A percentile compares a stretch with the other conserved stretches of the same genome.
Evolutionary conservation across 2,329 filamentous ascomycete genomes (phyloP).

Genomic region (Colletotrichum endophyticum): DNA sequence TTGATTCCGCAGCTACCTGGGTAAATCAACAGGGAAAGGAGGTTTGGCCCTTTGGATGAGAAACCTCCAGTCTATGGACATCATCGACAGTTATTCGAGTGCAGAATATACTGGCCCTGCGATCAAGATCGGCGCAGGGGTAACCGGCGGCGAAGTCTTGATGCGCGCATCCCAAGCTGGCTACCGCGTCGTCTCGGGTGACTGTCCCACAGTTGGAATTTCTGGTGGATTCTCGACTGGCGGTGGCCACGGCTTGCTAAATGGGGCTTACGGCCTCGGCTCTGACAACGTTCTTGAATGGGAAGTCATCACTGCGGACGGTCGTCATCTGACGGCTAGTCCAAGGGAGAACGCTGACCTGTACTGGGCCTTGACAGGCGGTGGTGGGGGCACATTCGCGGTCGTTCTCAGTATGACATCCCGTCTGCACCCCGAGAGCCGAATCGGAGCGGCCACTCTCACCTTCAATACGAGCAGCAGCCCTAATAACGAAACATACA

Average conservation of each 20-base stretch:
- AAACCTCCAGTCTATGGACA: slow-evolving; percentile 28
- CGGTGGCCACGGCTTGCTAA: slow-evolving; percentile 56
- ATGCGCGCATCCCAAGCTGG: slow-evolving; percentile 40
- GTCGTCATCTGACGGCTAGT: slow-evolving; percentile 44
- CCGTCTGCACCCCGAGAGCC: background rate
- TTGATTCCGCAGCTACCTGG: slow-evolving; percentile 24
- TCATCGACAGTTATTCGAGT: background rate
- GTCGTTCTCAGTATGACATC: slow-evolving; percentile 40
- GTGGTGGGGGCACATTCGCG: slow-evolving; percentile 56
- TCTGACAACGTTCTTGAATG: slow-evolving; percentile 57
- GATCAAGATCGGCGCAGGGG: slow-evolving; percentile 58
- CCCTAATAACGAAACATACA: background rate
- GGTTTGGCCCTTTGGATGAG: background rate
- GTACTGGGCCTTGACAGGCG: slow-evolving; percentile 60
- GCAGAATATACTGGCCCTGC: slow-evolving; percentile 54
- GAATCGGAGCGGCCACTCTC: background rate
- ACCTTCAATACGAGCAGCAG: background rate
- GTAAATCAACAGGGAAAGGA: background rate
- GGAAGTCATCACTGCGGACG: slow-evolving; percentile 51
- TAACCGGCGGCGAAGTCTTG: slow-evolving; percentile 50
- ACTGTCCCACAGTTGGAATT: slow-evolving; percentile 54
- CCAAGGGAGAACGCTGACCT: slow-evolving; percentile 50
- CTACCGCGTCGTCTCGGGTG: slow-evolving; percentile 49
- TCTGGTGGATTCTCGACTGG: slow-evolving; percentile 60
- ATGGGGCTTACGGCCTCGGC: slow-evolving; percentile 50